Evolutionary conservation across 345 rosid species (phyloP), one percentile per base, ranked within the genome.

Genomic region (Ceriops zippeliana): DNA sequence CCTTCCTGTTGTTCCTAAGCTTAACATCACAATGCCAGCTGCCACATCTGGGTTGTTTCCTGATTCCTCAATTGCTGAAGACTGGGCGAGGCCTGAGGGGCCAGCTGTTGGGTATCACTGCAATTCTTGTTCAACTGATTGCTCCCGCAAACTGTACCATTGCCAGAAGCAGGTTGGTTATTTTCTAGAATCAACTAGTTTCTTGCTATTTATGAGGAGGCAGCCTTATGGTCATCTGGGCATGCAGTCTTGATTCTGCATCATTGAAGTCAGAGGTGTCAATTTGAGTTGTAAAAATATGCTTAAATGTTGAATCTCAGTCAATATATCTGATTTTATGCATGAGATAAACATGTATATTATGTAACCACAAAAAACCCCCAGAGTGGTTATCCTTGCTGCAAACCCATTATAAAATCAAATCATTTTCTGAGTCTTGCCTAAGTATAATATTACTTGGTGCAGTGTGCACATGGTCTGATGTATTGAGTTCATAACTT

Each of bases 91-190:
- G 81, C 83, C 86, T 60, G 97, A 91, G 81, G 99, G 89, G 66
- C 96, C 98, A 63, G 37, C 90, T 47, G 98, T 90, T 63, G 99
- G 90, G 76, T 96, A 96, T 73, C 99, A 96, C 78, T 96, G 99
- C 82, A 96, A 96, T 79, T 91, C 91, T 71, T 96, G 99, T 79
- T 90, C 99, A 28, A 92, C 96, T 65, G 99, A 96, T 80, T 96
- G 99, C 83, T 90, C 99, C 61, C 87, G 98, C 81, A 96, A 90
- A 76, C 99, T 97, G 67, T 96, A 88, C 84, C 99, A 96, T 78
- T 96, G 99, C 78, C 99, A 88, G 70, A 96, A 84, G 81, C 92
- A 92, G 98, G 99, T 96, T 65, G 69, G 81, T 78, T 71, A 32
- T 58, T 73, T 57, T 32, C 54, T 49, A 15, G 58, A 52, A 74